Evolutionary conservation across 257 asterid genomes (phyloP).

Genomic region (Plantago ovata): DNA sequence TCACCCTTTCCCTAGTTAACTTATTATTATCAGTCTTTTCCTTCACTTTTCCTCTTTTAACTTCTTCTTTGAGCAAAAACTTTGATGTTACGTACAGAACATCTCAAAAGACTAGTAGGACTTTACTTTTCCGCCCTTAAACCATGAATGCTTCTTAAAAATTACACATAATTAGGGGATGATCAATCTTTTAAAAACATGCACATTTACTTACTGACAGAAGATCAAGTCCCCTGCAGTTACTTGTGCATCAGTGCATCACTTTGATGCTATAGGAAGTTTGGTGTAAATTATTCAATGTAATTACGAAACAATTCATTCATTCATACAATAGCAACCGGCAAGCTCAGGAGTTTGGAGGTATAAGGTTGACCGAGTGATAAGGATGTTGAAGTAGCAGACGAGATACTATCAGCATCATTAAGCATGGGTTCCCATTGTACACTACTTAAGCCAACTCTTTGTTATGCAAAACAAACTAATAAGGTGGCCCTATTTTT

Average conservation of each 20-base stretch:
- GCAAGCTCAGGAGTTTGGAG: too few relatives aligned
- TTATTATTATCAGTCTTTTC: background rate
- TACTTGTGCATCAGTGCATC: too few relatives aligned
- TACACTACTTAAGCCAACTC: too few relatives aligned
- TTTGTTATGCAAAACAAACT: too few relatives aligned
- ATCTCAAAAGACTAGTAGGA: too few relatives aligned
- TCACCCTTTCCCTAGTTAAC: slow-evolving; percentile 4
- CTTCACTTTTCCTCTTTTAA: slow-evolving; percentile 6
- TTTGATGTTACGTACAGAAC: too few relatives aligned
- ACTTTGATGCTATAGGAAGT: background rate
- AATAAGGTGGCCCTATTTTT: too few relatives aligned
- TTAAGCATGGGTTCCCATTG: too few relatives aligned
- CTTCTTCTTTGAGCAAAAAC: slow-evolving; percentile 9
- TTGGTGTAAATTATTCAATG: background rate
- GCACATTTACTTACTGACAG: slow-evolving; percentile 7
- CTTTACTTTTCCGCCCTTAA: too few relatives aligned
- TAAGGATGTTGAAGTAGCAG: too few relatives aligned
- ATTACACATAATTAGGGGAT: background rate
- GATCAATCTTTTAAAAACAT: background rate
- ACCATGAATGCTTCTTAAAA: background rate
- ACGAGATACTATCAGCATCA: too few relatives aligned
- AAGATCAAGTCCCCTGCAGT: background rate
- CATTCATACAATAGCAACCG: background rate
- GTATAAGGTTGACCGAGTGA: too few relatives aligned
- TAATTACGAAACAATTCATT: background rate